Percentiles rank a stretch among this genome's conserved stretches.
phyloP scores from a whole-genome alignment of 257 asterid genomes.

The Salvia rosmarinus region DNA sequence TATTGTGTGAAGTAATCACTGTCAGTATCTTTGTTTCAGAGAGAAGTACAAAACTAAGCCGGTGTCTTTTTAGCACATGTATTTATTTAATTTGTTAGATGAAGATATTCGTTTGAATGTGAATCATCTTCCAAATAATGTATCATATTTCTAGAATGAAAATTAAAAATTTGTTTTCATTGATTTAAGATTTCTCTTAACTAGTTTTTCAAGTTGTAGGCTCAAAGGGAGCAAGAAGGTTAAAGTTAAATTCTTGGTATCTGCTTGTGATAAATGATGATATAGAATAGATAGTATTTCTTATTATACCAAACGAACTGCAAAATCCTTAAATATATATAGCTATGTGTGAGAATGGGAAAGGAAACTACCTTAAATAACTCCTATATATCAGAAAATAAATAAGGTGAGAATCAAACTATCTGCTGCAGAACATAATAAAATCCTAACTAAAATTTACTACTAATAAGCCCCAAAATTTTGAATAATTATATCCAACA shows the following conservation, averaged over 20 bases:
- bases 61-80: not conserved
- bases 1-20: slow-evolving; percentile 11
- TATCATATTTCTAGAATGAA: not conserved
- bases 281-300: no score
- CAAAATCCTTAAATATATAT: no score
- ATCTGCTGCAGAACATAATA: no score
- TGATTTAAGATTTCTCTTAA: slow-evolving; percentile 10
- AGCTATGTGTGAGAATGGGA: no score
- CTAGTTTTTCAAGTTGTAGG: not conserved
- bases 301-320: no score
- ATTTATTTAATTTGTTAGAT: not conserved
- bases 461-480: no score
- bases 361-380: no score
- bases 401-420: no score
- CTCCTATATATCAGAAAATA: no score
- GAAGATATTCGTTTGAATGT: not conserved
- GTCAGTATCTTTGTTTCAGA: not conserved
- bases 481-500: no score
- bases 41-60: not conserved
- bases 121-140: not conserved
- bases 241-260: not conserved
- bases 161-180: not conserved
- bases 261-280: not conserved
- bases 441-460: no score
- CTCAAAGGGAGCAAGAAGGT: not conserved